Evolutionary conservation across 805 yeast genomes (phyloP).

Genomic region (Hanseniaspora hatyaiensis): DNA sequence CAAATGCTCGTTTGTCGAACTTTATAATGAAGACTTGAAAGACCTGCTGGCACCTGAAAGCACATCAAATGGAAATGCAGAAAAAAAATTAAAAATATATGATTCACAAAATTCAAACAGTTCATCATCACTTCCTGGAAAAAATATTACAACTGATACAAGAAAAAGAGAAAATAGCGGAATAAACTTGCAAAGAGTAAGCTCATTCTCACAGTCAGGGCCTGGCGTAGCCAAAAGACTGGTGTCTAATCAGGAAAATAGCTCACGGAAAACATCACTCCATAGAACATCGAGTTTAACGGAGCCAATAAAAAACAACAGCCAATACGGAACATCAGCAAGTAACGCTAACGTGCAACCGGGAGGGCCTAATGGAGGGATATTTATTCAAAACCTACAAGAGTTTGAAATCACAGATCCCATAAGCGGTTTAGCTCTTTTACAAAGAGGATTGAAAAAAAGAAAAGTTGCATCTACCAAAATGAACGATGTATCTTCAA

Average conservation of each 20-base stretch:
- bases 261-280: background rate
- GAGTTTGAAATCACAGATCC: constrained; percentile 48
- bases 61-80: constrained; percentile 21
- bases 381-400: constrained; percentile 51
- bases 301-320: background rate
- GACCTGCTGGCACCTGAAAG: constrained; percentile 45
- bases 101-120: constrained; percentile 29
- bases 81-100: constrained; percentile 43
- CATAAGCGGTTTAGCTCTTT: constrained; percentile 43
- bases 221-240: background rate
- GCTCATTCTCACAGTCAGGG: constrained; percentile 9
- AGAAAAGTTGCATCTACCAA: constrained; percentile 63
- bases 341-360: background rate
- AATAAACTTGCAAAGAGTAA: constrained; percentile 3
- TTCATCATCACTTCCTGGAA: constrained; percentile 18
- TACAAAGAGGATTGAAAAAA: constrained; percentile 46
- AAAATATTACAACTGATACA: background rate
- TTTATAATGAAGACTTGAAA: constrained; percentile 74
- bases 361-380: constrained; percentile 26
- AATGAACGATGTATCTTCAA: constrained; percentile 58
- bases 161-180: background rate
- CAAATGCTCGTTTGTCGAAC: constrained; percentile 69
- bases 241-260: background rate
- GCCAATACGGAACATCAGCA: background rate
- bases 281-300: constrained; percentile 6